Evolutionary conservation across 345 rosid species (phyloP), one percentile per base, ranked within the genome.

Genomic region (Gynandropsis gynandra): DNA sequence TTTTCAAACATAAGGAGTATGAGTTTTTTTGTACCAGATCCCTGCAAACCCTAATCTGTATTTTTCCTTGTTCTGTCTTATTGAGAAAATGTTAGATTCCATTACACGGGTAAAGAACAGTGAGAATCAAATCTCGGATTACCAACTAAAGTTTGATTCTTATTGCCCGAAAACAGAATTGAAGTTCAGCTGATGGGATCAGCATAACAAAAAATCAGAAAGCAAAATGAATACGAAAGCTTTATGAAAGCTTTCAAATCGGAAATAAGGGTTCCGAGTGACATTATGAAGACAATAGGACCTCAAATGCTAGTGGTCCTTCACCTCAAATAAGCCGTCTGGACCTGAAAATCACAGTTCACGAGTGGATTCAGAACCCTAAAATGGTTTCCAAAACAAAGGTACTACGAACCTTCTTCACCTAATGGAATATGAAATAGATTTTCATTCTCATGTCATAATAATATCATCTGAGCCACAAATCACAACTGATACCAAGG

Each of bases 291-390:
- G 16, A 51, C 21, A 47, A 19, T 37, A 38, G 29, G 38, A 37
- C 13, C 59, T 43, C 59, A 17, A n/a, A n/a, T 66, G 71, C 0
- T 74, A 80, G 67, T 80, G 93, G 67, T 82, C 81, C 72, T 77
- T 73, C 16, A 0, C 36, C 69, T 85, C 92, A 44, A 89, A 82
- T 8, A 88, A 78, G 54, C 97, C 95, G 64, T 89, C 83, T 0
- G 97, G 97, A 68, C 97, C 97, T 89, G 89, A 50, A 48, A 24
- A 72, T 13, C 54, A 41, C 41, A 59, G 36, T 46, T 10, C 0
- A 16, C 38, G 14, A 12, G 11, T 8, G 6, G 49, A 37, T 18
- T 50, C 37, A 44, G 48, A 29, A 37, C 40, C 32, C 16, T 4
- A 6, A 10, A 5, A 17, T 27, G 17, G 0, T 16, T 4, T 12